phyloP scores from a whole-genome alignment of 2,329 filamentous ascomycete species.

The Claviceps cyperi region DNA sequence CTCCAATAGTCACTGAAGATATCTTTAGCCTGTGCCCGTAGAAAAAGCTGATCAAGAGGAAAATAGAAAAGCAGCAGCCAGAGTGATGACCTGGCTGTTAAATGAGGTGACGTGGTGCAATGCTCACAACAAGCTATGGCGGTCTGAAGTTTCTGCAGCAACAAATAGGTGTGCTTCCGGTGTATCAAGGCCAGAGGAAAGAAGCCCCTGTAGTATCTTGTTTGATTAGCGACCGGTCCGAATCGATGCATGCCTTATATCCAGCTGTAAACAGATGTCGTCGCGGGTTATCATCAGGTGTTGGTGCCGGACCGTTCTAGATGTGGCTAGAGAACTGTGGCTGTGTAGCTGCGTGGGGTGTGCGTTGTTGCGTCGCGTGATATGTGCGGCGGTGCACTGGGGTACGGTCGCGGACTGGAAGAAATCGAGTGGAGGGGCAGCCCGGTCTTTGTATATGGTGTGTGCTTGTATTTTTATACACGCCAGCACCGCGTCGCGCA shows the following conservation, averaged over 20 bases:
- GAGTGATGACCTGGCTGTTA: neutral
- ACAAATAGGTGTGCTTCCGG: neutral
- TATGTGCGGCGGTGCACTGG: neutral
- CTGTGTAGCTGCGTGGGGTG: neutral
- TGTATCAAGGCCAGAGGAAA: neutral
- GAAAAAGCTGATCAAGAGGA: neutral
- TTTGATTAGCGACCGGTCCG: neutral
- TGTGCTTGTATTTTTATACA: constrained; percentile 32
- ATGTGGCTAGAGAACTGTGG: constrained; percentile 4
- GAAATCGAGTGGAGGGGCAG: constrained; percentile 30
- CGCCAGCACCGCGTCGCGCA: constrained; percentile 13
- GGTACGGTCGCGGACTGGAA: constrained; percentile 13
- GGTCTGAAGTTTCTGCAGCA: neutral
- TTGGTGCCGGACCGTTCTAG: neutral
- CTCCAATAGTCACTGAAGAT: neutral
- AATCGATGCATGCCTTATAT: neutral
- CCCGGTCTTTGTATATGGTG: constrained; percentile 28
- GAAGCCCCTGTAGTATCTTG: neutral
- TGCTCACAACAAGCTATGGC: neutral
- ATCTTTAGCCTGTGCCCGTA: neutral
- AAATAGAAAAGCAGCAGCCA: neutral
- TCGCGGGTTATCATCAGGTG: neutral
- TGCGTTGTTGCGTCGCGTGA: neutral
- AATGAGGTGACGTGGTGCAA: neutral
- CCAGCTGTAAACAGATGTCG: neutral